phyloP scores from a whole-genome alignment of 2,329 filamentous ascomycete genomes.

The Colletotrichum coccodes region DNA sequence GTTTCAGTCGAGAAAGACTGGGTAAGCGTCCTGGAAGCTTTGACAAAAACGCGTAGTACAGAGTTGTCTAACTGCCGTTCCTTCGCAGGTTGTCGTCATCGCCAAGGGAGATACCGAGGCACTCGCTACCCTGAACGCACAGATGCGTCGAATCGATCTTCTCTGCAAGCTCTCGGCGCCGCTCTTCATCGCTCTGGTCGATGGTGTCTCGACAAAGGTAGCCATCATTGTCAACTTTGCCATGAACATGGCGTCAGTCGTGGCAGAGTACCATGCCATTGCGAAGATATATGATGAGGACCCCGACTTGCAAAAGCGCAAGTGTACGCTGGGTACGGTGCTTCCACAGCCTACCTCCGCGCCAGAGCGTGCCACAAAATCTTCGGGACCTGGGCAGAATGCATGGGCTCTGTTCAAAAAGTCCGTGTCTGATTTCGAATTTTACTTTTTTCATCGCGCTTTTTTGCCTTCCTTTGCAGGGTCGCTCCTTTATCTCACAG shows the following conservation, averaged over 20 bases:
- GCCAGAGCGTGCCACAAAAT: too few species aligned
- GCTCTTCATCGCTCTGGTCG: slow-evolving; percentile 63
- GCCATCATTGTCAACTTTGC: slow-evolving; percentile 60
- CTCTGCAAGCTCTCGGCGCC: slow-evolving; percentile 68
- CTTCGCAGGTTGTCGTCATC: slow-evolving; percentile 52
- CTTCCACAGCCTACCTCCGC: neutral
- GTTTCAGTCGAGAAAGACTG: slow-evolving; percentile 79
- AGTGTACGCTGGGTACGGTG: neutral
- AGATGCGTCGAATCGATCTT: slow-evolving; percentile 72
- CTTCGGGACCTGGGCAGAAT: neutral
- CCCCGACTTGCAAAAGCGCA: slow-evolving; percentile 38
- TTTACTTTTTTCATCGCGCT: slow-evolving; percentile 59
- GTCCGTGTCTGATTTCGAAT: slow-evolving; percentile 39
- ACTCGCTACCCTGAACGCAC: slow-evolving; percentile 58
- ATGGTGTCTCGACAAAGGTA: slow-evolving; percentile 55
- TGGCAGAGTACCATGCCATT: slow-evolving; percentile 64
- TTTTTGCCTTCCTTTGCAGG: slow-evolving; percentile 66
- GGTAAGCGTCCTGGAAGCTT: too few species aligned
- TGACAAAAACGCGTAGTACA: accelerated
- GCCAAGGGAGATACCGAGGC: slow-evolving; percentile 19
- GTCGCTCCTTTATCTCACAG: slow-evolving; percentile 65
- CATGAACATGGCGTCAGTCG: slow-evolving; percentile 60
- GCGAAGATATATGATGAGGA: slow-evolving; percentile 42
- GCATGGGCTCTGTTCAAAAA: neutral
- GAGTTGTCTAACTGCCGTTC: neutral